Conservation (phyloP, 768 basidiomycete species). For the Lactarius hengduanensis region DNA sequence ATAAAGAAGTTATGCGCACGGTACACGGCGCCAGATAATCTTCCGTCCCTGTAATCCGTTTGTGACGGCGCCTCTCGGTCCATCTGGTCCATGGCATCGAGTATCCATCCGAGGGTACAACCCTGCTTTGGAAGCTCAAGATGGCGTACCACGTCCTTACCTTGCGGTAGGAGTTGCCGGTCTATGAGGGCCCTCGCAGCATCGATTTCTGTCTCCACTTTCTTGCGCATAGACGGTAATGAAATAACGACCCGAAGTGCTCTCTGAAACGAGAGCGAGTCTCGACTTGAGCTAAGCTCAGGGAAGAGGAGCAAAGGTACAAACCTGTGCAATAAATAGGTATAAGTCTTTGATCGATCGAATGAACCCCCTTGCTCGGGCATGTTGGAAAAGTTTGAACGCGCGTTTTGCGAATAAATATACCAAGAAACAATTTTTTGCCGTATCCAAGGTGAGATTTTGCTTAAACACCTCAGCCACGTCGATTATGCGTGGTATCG, state of each 20-base stretch:
- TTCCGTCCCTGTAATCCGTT: conserved; percentile 65
- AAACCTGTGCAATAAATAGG: conserved; percentile 50
- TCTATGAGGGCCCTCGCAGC: conserved; percentile 66
- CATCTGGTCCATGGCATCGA: conserved; percentile 78
- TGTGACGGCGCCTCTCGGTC: conserved; percentile 51
- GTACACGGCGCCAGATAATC: conserved; percentile 83
- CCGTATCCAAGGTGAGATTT: conserved; percentile 39
- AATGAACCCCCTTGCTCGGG: conserved; percentile 59
- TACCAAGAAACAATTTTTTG: conserved; percentile 56
- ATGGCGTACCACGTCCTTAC: conserved; percentile 60
- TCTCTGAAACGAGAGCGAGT: conserved; percentile 40
- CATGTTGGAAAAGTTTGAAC: conserved; percentile 57
- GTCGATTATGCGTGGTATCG: conserved; percentile 20
- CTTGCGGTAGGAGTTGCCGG: conserved; percentile 63
- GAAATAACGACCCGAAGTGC: conserved; percentile 56
- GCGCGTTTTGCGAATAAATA: conserved; percentile 55
- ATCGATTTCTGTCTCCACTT: conserved; percentile 62
- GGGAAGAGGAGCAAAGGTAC: conserved; percentile 24
- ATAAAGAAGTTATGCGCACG: conserved; percentile 48
- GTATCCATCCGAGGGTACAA: conserved; percentile 67
- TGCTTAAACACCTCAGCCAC: conserved; percentile 3
- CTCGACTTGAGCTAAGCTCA: background rate
- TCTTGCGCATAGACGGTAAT: conserved; percentile 57
- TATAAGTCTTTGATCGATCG: conserved; percentile 53
- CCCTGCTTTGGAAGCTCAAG: conserved; percentile 65